phyloP scores from a whole-genome alignment of 257 asterid species.

The Solanum okadae region DNA sequence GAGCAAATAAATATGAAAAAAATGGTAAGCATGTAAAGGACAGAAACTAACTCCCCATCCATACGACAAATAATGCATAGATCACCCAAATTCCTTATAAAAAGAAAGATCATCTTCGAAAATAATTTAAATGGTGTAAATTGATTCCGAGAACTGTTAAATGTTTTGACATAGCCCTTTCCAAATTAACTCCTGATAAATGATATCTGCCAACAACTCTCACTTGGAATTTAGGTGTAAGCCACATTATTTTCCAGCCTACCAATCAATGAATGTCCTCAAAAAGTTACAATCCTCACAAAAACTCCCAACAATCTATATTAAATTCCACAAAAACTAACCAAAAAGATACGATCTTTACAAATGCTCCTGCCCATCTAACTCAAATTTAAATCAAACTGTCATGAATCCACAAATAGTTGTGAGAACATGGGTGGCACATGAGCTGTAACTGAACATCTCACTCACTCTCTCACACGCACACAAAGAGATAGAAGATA shows the following conservation, averaged over 20 bases:
- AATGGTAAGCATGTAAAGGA: not conserved
- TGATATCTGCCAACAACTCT: not conserved
- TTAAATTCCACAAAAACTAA: not conserved
- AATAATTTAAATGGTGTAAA: not conserved
- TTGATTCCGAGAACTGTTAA: not conserved
- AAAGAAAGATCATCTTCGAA: not conserved
- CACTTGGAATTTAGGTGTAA: not conserved
- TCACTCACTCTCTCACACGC: not conserved
- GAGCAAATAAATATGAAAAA: not conserved
- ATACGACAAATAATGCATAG: not conserved
- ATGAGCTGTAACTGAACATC: not conserved
- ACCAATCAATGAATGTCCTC: not conserved
- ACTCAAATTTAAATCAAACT: not conserved
- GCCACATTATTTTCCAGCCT: not conserved
- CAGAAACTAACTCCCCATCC: not conserved
- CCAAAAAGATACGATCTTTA: not conserved
- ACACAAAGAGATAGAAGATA: not conserved
- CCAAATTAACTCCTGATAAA: not conserved
- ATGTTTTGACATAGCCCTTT: not conserved
- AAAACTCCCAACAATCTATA: not conserved
- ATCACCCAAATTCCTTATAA: not conserved
- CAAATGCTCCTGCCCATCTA: not conserved
- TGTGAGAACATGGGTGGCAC: not conserved
- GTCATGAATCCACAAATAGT: not conserved
- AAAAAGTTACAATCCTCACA: not conserved